phyloP scores from a whole-genome alignment of 805 yeast genomes.

The Lachancea thermotolerans region DNA sequence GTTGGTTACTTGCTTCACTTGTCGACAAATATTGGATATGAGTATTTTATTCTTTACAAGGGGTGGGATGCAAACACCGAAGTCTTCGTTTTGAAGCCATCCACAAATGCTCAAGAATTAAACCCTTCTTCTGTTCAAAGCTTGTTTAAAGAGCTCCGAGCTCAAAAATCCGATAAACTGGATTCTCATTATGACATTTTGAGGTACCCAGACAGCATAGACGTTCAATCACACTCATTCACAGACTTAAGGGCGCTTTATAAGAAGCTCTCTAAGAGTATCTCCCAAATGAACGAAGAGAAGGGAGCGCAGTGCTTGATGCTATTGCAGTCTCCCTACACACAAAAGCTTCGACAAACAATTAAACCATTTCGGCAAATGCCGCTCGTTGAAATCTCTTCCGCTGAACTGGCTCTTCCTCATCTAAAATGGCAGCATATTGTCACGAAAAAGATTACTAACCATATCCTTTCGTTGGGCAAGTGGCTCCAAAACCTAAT shows the following conservation, averaged over 20 bases:
- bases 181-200: constrained; percentile 40
- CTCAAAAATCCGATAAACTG: constrained; percentile 41
- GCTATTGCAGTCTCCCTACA: constrained; percentile 66
- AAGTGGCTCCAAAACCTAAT: constrained; percentile 64
- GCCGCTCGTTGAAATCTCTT: constrained; percentile 57
- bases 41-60: constrained; percentile 60
- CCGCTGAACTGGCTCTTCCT: constrained; percentile 55
- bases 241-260: constrained; percentile 50
- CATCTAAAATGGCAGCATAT: constrained; percentile 77
- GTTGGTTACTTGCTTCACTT: constrained; percentile 63
- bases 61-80: constrained; percentile 49
- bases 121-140: constrained; percentile 33
- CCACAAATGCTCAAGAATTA: constrained; percentile 50
- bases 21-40: constrained; percentile 61
- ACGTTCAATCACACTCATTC: constrained; percentile 49
- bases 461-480: constrained; percentile 67
- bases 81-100: constrained; percentile 62
- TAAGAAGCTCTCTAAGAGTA: constrained; percentile 47
- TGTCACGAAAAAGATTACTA: constrained; percentile 56
- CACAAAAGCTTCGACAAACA: constrained; percentile 39
- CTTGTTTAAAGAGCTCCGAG: constrained; percentile 48
- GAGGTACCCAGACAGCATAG: constrained; percentile 45
- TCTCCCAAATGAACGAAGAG: constrained; percentile 55
- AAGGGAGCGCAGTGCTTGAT: constrained; percentile 59
- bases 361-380: constrained; percentile 45